Base-by-base conservation (phyloP, 805 yeast genomes). In the Metschnikowia anglica region DNA sequence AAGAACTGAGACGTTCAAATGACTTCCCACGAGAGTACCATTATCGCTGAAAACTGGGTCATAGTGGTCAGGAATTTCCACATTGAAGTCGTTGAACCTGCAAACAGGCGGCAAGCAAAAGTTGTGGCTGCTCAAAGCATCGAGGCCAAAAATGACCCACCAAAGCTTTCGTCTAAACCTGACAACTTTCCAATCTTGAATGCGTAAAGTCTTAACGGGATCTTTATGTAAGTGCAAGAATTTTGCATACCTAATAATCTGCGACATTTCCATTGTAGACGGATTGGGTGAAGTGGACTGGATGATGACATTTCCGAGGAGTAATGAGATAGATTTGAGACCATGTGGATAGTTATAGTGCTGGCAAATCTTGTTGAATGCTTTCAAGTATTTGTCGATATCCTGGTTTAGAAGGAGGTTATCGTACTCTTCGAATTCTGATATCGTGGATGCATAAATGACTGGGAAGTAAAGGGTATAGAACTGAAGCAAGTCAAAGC, bases 111-210 rank as follows among this genome's bases (percentile, higher is more conserved):
- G 73, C 24, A 77, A 58, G 54, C 79, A 72, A 37, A 75, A 75
- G 48, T 79, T 78, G 44, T 78, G 72, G 28, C 83, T 72, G 7
- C 80, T 75, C 46, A 77, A 66, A 3, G 77, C 72, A 56, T 81
- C 87, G 46, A 81, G 59, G 20, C 78, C 77, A 47, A 79, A 79
- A 6, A 81, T 76, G 28, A 79, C 80, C 85, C 85, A 81, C 85
- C 85, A 81, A n/a, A 81, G 56, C 40, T 79, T 55, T 55, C 85
- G 66, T 57, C 82, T 66, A 36, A 72, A 65, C 46, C 77, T 80
- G 5, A 80, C 71, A 17, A 72, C 65, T 39, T 69, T 71, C 55
- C 68, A 63, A 47, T 78, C 76, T 2, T 70, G 64, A 27, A 78
- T 68, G 30, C 74, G 70, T 45, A 80, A 75, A 34, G 74, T 71